Evolutionary conservation across 139 green algal genomes (phyloP), one percentile per base, ranked within the genome.

Genomic region (Chlorella sorokiniana): DNA sequence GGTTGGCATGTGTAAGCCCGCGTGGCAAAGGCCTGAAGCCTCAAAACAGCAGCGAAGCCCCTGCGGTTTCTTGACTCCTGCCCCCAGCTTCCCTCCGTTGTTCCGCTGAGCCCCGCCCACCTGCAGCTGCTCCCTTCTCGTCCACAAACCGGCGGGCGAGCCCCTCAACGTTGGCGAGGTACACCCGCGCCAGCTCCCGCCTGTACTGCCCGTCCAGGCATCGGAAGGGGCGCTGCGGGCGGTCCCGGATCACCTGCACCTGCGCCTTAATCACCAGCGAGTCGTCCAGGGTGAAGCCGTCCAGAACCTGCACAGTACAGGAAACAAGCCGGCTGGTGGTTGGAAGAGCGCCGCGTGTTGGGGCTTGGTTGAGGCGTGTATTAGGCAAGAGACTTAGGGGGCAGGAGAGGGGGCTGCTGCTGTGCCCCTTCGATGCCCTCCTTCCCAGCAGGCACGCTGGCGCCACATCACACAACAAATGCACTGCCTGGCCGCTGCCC

Each of bases 181-280:
- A 99, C 79, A 99, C 96, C 0, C 96, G 93, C 81, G 98, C 93
- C 62, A 99, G 94, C 93, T 99, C 96, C 0, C 96, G 90, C 23
- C 96, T 84, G 91, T 99, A 99, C 87, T 98, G 94, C 27, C 93
- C 84, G 70, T 99, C 95, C 64, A 99, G 88, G 86, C 96, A 99
- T 35, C 92, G 86, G 86, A 99, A 98, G 9, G 96, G 96, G 33
- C 89, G 81, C 62, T 76, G 81, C 35, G 90, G 90, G 41, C 91
- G 89, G 86, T 98, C 94, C 82, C 92, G 95, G 88, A 93, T 96
- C 33, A 97, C 93, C 84, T 97, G 93, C 3, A 99, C 95, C 84
- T 99, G 96, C 23, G 95, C 96, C 88, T 98, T 98, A 90, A 99
- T 99, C 42, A 98, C 90, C 22, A 99, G 89, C 16, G 92, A 98